Base-by-base conservation (phyloP, 2,329 filamentous ascomycete genomes). In the Immersiporthe knoxdaviesiana region DNA sequence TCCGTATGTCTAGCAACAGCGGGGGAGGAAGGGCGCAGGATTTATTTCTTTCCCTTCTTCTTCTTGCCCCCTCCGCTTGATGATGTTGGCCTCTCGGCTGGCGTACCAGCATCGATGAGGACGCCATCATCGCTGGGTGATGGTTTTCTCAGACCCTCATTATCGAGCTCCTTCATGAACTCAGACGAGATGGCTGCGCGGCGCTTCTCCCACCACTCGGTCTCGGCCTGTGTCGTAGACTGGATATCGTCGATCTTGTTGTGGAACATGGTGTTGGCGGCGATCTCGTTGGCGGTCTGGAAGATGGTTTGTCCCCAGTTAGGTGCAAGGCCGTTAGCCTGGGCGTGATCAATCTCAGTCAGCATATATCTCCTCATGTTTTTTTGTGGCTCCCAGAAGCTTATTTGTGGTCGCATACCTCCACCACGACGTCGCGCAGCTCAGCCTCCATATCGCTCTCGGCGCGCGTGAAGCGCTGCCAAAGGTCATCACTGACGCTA, bases 391-490 rank as follows among this genome's bases (percentile, higher is more conserved):
- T 14, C 37, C 37, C 6, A 10, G 7, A 39, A 12, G 37, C 6
- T 35, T 35, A 39, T 16, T 35, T 8, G 24, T 18, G 14, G 10
- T 21, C 32, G 59, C 85, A 72, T 80, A 97, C 94, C 90, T 98
- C 95, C 75, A 90, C 88, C 44, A 98, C 94, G 32, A 98, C 95
- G 81, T 99, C 96, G 75, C 93, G 89, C 71, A 99, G 85, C 82
- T 99, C 96, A 74, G 94, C 93, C 82, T 99, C 94, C 85, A 98
- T 97, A 82, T 99, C 96, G 83, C 97, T 94, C 87, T 99, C 96
- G 0, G 95, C 96, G 64, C 93, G 88, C 81, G 90, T 82, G 80
- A 98, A 97, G 52, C 95, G 87, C 83, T 97, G 93, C 92, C 94
- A 97, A 74, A 99, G 81, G 79, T 99, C 96, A 78, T 99, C 96